Percentiles rank a stretch among this genome's conserved stretches.
Conservation (phyloP, 306 rosid genomes). For the Vigna unguiculata region DNA sequence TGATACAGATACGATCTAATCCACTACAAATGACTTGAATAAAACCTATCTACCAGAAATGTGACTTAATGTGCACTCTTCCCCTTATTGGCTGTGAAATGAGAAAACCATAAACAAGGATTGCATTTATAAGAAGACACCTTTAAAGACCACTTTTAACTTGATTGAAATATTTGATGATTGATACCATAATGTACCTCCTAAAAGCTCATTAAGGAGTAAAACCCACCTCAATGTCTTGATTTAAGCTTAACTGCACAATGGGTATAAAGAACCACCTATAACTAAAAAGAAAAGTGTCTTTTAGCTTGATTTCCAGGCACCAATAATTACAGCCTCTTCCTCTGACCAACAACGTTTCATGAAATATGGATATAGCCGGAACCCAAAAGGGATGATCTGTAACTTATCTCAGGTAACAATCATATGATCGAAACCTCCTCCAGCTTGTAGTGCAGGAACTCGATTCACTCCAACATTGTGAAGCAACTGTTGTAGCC, state of each 20-base stretch:
- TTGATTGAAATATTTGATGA: neutral
- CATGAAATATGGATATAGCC: conserved; percentile 11
- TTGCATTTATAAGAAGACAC: neutral
- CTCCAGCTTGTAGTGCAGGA: conserved; percentile 83
- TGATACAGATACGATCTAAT: too few species aligned
- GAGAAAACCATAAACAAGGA: neutral
- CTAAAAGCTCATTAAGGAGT: neutral
- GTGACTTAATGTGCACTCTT: too few species aligned
- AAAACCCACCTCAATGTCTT: conserved; percentile 1
- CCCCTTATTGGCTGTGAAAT: too few species aligned
- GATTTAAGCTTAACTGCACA: neutral
- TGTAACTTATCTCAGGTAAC: conserved; percentile 47
- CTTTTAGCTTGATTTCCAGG: conserved; percentile 8
- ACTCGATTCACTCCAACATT: conserved; percentile 77
- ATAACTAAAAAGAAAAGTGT: neutral
- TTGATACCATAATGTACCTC: conserved; percentile 16
- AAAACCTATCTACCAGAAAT: too few species aligned
- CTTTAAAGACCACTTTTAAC: neutral
- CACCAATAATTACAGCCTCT: conserved; percentile 19
- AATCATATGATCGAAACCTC: conserved; percentile 89
- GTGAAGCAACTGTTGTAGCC: conserved; percentile 88
- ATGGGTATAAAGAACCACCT: conserved; percentile 5
- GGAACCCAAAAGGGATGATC: conserved; percentile 15
- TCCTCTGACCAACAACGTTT: conserved; percentile 4
- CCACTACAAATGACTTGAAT: too few species aligned